Base-by-base conservation (phyloP, 1,284 basidiomycete species). In the Heterobasidion irregulare region DNA sequence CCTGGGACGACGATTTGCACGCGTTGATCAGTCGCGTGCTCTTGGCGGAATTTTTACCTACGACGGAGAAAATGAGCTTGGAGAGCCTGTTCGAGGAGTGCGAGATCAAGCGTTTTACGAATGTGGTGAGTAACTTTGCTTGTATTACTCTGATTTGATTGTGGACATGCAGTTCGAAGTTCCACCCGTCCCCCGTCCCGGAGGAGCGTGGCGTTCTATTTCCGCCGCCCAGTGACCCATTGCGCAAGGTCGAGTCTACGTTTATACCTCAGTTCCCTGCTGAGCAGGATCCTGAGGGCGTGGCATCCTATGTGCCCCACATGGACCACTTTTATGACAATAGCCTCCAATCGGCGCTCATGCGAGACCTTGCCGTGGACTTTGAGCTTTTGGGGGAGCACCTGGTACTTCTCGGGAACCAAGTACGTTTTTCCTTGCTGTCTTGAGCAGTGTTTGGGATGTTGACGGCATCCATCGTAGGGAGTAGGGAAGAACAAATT, bases 241-340 rank as follows among this genome's bases (percentile, higher is more conserved):
- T 57, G n/a, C 64, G 62, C 26, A 67, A 68, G 6, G 66, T 65
- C 8, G 59, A 69, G 4, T 50, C 68, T 2, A 75, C 73, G 0
- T 60, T 58, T 5, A 76, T 86, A 33, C 77, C 78, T 6, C 64
- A 69, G 3, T 84, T 84, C 64, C 70, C 80, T 53, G 54, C 71
- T 8, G 55, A 66, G 2, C 68, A 76, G 57, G 83, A 86, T 62
- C 68, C 70, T 0, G 75, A 78, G 44, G 82, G 82, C 12, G 75
- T 70, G 13, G 71, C 72, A 2, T 79, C 80, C 4, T 77, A 80
- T 64, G 73, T 86, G 1, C 83, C 83, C 9, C 73, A 83, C 59
- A 84, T 84, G 82, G 80, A 82, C 55, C 77, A 82, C 59, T 86
- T 84, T 66, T 83, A 84, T 61, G 78, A 85, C 59, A 86, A 86